Evolutionary conservation across 306 rosid genomes (phyloP).

Genomic region (Rosa rugosa): DNA sequence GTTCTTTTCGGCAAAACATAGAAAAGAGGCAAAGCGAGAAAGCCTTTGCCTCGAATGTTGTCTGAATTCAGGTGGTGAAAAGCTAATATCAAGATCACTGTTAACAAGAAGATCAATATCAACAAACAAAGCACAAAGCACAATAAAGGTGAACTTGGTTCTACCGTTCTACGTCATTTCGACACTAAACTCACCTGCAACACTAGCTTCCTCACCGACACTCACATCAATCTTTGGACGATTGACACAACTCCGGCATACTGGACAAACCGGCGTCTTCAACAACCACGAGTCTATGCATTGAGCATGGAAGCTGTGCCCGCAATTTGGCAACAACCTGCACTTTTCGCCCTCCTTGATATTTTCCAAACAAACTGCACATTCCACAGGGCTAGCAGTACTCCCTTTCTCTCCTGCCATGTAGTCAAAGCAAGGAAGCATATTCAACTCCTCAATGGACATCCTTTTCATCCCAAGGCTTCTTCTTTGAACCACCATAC

Average conservation of each 20-base stretch:
- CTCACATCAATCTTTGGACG: slow-evolving; percentile 15
- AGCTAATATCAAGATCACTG: background rate
- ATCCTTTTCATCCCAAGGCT: slow-evolving; percentile 22
- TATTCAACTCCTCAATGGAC: slow-evolving; percentile 41
- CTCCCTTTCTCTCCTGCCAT: slow-evolving; percentile 17
- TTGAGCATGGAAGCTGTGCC: slow-evolving; percentile 44
- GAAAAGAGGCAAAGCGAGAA: background rate
- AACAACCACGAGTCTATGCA: slow-evolving; percentile 50
- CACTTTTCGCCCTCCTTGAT: slow-evolving; percentile 48
- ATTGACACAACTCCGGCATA: slow-evolving; percentile 39
- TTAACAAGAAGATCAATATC: background rate
- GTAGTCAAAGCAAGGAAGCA: slow-evolving; percentile 49
- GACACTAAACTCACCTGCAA: slow-evolving; percentile 10
- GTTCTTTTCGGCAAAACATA: no score
- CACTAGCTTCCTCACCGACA: slow-evolving; percentile 28
- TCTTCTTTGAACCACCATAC: slow-evolving; percentile 19
- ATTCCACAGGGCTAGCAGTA: slow-evolving; percentile 21
- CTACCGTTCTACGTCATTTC: slow-evolving; percentile 12
- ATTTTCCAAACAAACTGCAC: slow-evolving; percentile 51
- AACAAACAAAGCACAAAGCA: background rate
- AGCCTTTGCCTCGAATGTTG: background rate
- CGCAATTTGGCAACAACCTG: slow-evolving; percentile 48
- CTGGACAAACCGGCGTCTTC: slow-evolving; percentile 48
- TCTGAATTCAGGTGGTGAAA: background rate
- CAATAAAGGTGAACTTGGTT: background rate